Evolutionary conservation across 2,329 filamentous ascomycete species (phyloP).

Genomic region (Byssothecium circinans): DNA sequence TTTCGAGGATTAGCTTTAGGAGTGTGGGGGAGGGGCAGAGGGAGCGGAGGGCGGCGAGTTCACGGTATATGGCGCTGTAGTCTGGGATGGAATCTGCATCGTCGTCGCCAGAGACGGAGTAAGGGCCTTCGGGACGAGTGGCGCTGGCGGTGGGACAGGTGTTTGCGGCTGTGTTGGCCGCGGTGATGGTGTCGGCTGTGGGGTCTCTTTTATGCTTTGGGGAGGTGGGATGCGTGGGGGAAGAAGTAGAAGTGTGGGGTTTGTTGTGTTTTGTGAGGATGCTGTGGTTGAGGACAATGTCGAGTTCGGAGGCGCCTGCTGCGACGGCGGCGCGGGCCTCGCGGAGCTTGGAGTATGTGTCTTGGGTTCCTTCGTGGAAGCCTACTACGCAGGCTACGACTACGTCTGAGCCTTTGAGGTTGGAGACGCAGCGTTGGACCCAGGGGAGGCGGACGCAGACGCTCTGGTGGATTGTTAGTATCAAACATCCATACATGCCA

Average conservation of each 20-base stretch:
- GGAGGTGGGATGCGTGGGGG: constrained; percentile 8
- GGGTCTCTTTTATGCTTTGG: constrained; percentile 21
- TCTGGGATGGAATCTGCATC: constrained; percentile 34
- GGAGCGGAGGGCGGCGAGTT: constrained; percentile 55
- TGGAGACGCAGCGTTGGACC: constrained; percentile 54
- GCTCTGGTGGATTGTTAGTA: constrained; percentile 48
- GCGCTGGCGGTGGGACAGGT: constrained; percentile 13
- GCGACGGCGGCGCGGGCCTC: constrained; percentile 55
- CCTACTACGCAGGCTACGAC: constrained; percentile 61
- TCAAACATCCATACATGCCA: no score
- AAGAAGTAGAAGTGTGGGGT: no score
- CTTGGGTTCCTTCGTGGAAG: constrained; percentile 62
- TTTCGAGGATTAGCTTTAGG: constrained; percentile 62
- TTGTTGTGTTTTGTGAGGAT: constrained; percentile 46
- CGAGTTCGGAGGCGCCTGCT: constrained; percentile 58
- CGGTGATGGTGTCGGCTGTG: constrained; percentile 37
- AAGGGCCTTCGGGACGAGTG: constrained; percentile 16
- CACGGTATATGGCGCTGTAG: constrained; percentile 55
- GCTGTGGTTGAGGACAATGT: constrained; percentile 61
- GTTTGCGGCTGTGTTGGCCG: constrained; percentile 36
- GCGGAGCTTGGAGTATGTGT: constrained; percentile 53
- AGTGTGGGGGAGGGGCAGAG: constrained; percentile 48
- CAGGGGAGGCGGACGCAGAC: constrained; percentile 60
- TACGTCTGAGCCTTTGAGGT: constrained; percentile 53
- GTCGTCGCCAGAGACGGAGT: constrained; percentile 17